phyloP scores from a whole-genome alignment of 352 stramenopile genomes.

The Phytophthora brassicae region DNA sequence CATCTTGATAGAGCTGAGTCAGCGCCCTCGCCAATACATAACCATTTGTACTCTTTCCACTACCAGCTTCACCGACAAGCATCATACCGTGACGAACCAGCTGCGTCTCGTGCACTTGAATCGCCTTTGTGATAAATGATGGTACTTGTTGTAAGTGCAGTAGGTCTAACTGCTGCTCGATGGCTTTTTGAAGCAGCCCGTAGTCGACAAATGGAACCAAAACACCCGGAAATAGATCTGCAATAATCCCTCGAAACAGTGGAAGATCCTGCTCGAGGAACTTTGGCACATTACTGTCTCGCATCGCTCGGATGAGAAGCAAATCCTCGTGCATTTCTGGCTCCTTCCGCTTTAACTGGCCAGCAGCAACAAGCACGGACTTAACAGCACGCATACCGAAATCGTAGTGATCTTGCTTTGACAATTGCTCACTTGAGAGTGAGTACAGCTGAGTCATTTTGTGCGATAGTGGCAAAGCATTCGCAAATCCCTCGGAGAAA shows the following conservation, averaged over 20 bases:
- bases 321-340: constrained; percentile 94
- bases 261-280: constrained; percentile 94
- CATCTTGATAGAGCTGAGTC: constrained; percentile 75
- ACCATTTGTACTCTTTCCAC: constrained; percentile 87
- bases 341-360: constrained; percentile 93
- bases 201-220: constrained; percentile 95
- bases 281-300: constrained; percentile 96
- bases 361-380: constrained; percentile 93
- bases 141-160: constrained; percentile 83
- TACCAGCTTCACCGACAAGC: constrained; percentile 91
- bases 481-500: constrained; percentile 94
- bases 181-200: constrained; percentile 86
- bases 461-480: constrained; percentile 90
- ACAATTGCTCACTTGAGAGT: constrained; percentile 92
- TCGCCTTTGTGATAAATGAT: constrained; percentile 85
- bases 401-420: constrained; percentile 95
- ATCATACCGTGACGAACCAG: constrained; percentile 94
- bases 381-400: constrained; percentile 95
- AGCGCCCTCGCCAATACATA: constrained; percentile 76
- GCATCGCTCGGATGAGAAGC: constrained; percentile 95
- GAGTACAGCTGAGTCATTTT: constrained; percentile 95
- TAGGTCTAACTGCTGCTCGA: constrained; percentile 78
- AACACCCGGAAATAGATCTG: constrained; percentile 93
- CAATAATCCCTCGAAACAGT: constrained; percentile 94
- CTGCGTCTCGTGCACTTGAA: constrained; percentile 91